These are phyloP conservation scores for Agapanthus africanus DNA, from an alignment of 106 monocot species.

Conservation along the genomic window DNA sequence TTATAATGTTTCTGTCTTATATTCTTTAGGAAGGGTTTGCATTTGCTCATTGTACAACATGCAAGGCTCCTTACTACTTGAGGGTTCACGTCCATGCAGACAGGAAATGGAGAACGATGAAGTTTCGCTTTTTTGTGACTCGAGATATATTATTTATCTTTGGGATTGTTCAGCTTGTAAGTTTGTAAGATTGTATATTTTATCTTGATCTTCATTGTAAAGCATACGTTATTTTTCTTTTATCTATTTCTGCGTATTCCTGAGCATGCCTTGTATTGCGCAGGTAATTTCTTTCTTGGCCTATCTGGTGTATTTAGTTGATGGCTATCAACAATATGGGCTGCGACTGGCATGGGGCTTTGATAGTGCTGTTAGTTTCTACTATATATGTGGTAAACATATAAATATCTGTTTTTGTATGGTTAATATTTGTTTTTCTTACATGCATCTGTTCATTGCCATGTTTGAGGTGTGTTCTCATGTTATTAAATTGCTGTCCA, in stretches of 20 bases:
- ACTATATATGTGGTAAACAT: constrained; percentile 84
- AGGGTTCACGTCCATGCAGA: constrained; percentile 82
- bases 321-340: constrained; percentile 64
- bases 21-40: constrained; percentile 90
- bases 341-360: constrained; percentile 70
- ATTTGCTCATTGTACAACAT: constrained; percentile 97
- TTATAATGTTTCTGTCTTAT: constrained; percentile 6
- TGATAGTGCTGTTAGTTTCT: constrained; percentile 72
- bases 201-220: background rate
- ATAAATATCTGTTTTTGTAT: background rate
- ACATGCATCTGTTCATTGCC: background rate
- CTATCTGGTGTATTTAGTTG: constrained; percentile 74
- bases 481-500: background rate
- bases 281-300: constrained; percentile 79
- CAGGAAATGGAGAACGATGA: constrained; percentile 91
- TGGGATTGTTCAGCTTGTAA: constrained; percentile 75
- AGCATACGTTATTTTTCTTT: too few relatives aligned
- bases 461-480: background rate
- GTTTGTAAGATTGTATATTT: constrained; percentile 14
- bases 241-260: background rate
- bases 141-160: constrained; percentile 87
- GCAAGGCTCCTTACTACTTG: constrained; percentile 94
- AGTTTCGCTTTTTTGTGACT: constrained; percentile 94
- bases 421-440: background rate
- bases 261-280: constrained; percentile 2